These are phyloP conservation scores for Alternaria arborescens DNA, from an alignment of 2,329 filamentous ascomycete species.

Conservation along the genomic window DNA sequence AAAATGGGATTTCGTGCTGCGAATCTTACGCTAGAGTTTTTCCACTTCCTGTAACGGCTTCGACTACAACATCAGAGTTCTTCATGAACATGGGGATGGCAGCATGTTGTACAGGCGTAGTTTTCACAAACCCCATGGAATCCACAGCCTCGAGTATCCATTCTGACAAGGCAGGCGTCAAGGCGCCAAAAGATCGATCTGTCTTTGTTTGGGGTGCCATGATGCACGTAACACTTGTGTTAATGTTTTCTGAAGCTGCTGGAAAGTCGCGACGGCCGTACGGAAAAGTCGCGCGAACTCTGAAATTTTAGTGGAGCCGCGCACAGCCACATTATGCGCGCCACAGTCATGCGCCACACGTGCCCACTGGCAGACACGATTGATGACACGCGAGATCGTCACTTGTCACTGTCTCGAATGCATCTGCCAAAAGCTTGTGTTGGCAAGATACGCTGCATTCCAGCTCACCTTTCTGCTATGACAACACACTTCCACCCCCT, in stretches of 20 bases:
- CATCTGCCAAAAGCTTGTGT: not conserved
- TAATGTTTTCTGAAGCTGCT: constrained; percentile 5
- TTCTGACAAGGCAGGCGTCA: constrained; percentile 75
- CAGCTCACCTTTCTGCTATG: not conserved
- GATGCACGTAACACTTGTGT: not conserved
- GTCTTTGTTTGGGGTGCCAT: constrained; percentile 48
- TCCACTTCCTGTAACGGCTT: constrained; percentile 61
- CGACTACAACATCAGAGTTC: constrained; percentile 92
- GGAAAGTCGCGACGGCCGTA: constrained; percentile 7
- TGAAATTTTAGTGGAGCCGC: constrained; percentile 28
- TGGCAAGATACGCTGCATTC: not conserved
- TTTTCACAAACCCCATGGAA: constrained; percentile 84
- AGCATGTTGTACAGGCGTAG: constrained; percentile 95
- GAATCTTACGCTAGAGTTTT: constrained; percentile 44
- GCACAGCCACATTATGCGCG: constrained; percentile 13
- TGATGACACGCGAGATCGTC: not conserved
- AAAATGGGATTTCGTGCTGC: not conserved
- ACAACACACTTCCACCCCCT: not conserved
- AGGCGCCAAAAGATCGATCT: constrained; percentile 69
- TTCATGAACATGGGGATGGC: constrained; percentile 87
- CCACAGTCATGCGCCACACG: not conserved
- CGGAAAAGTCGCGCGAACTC: constrained; percentile 18
- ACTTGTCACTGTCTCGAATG: not conserved
- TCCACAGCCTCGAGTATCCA: constrained; percentile 88
- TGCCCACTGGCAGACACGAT: not conserved